Conservation (phyloP, 768 basidiomycete genomes). For the Rhizopogon roseolus region DNA sequence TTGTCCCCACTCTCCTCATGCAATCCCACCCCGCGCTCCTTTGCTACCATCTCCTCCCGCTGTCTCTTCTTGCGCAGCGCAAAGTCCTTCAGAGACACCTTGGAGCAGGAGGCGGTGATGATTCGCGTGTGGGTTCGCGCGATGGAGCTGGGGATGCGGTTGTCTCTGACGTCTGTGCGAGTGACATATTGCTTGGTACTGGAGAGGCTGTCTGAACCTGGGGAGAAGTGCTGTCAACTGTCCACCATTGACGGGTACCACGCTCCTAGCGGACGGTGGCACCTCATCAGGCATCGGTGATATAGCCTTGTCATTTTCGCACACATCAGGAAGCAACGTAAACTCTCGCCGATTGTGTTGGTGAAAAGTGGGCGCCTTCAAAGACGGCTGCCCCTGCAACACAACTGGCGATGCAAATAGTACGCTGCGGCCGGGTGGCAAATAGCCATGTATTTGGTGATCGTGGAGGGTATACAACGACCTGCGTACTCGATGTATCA, state of each 20-base stretch:
- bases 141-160: neutral
- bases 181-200: neutral
- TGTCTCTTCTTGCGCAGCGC: constrained; percentile 50
- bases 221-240: neutral
- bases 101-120: constrained; percentile 33
- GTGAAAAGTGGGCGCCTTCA: neutral
- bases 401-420: constrained; percentile 28
- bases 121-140: constrained; percentile 4
- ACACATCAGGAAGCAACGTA: neutral
- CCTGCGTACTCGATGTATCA: neutral
- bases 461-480: neutral
- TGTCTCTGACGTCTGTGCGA: neutral
- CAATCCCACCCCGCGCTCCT: neutral
- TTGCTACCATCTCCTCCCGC: constrained; percentile 36
- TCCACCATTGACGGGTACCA: too few relatives aligned
- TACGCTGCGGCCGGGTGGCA: constrained; percentile 14
- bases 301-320: neutral
- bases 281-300: neutral
- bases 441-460: neutral
- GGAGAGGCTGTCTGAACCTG: neutral
- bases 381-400: constrained; percentile 8
- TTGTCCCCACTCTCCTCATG: neutral
- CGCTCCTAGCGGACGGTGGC: neutral
- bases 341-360: neutral
- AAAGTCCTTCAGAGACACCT: constrained; percentile 58